Evolutionary conservation across 2,329 filamentous ascomycete species (phyloP), one percentile per base, ranked within the genome.

Genomic region (Onygenales sp.): DNA sequence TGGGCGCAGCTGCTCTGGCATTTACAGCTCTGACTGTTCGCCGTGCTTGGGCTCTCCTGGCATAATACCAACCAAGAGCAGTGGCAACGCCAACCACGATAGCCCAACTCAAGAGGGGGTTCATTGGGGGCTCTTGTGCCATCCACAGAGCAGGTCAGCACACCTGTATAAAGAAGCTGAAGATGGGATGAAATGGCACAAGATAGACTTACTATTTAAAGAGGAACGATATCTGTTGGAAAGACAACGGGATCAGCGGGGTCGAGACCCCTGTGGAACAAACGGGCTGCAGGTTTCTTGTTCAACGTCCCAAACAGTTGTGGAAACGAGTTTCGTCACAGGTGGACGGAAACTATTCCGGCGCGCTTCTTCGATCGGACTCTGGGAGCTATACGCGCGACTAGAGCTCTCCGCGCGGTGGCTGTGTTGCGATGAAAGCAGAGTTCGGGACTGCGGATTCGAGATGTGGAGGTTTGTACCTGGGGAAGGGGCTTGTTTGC

Each of bases 61-160:
- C 21, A 61, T 73, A 73, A 57, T 74, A 72, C 63, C 65, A 73
- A 42, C 68, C 70, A 8, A 73, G 62, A 53, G 68, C 62, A 53
- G 69, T 69, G 49, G 67, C 67, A 17, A 73, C 65, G 14, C 70
- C 64, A 52, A 74, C 65, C 59, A 73, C 61, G 54, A 74, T 65
- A 27, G 71, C 71, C 71, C 71, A 74, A 57, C 68, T 72, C 45
- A 73, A 53, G 57, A 71, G 72, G 4, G 70, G 69, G 56, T 72
- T 73, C 70, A 73, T 73, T 42, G 59, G 70, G 27, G 32, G 44
- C 36, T 40, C 27, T 47, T 42, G 32, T 31, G 32, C 11, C 17
- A 36, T 27, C 7, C 8, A 17, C 17, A 32, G 27, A n/a, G 11
- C 10, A 42, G 13, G 9, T 32, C 21, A 39, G 27, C 13, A 14